phyloP scores from a whole-genome alignment of 129 eudicot genomes.

The Artemisia annua region DNA sequence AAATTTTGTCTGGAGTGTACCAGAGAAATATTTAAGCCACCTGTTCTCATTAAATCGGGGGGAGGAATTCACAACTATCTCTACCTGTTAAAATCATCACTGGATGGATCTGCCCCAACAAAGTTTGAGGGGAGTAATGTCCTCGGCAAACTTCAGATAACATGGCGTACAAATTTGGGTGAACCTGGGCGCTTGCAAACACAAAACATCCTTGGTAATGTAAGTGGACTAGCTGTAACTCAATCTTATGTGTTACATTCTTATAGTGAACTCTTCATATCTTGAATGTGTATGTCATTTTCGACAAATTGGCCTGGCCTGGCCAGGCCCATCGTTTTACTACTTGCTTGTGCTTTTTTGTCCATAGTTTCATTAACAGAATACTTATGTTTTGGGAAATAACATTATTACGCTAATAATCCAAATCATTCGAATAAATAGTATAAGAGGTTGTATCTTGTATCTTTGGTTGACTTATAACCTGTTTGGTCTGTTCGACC shows the following conservation, averaged over 20 bases:
- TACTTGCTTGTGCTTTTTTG: too few species aligned
- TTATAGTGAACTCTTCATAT: not conserved
- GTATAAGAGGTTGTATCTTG: too few species aligned
- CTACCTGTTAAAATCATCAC: conserved; percentile 60
- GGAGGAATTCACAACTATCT: conserved; percentile 93
- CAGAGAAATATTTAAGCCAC: conserved; percentile 77
- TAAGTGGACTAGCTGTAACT: conserved; percentile 47
- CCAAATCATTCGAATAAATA: too few species aligned
- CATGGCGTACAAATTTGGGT: conserved; percentile 98
- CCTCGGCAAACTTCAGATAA: conserved; percentile 96
- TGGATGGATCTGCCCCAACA: conserved; percentile 42
- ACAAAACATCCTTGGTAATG: conserved; percentile 90
- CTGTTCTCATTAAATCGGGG: conserved; percentile 80
- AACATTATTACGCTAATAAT: too few species aligned
- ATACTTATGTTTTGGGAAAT: too few species aligned
- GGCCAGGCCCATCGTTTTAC: too few species aligned
- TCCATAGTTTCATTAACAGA: too few species aligned
- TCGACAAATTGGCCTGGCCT: not conserved
- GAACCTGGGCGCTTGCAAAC: conserved; percentile 99
- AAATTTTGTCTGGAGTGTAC: conserved; percentile 8
- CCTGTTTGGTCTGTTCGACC: too few species aligned
- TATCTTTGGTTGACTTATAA: too few species aligned
- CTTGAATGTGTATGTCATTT: conserved; percentile 3
- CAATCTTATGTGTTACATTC: conserved; percentile 1
- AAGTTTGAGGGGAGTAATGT: conserved; percentile 83